Base-by-base conservation (phyloP, 345 rosid genomes). In the Populus tremula region DNA sequence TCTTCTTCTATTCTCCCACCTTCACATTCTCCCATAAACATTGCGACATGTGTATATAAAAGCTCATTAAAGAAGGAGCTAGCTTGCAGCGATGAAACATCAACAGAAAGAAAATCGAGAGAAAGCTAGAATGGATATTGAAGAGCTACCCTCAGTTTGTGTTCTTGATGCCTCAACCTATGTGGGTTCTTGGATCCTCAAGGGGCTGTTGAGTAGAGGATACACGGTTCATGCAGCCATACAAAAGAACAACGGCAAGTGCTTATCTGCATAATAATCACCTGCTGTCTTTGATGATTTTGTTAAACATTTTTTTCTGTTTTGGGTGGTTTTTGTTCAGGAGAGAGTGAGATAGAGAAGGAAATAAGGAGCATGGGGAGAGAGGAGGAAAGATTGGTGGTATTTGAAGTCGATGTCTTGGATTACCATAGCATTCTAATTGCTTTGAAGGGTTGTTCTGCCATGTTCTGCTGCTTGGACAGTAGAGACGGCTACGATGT, bases 91-190 rank as follows among this genome's bases (percentile, higher is more conserved):
- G 1, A 1, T 31, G 33, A 47, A n/a, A 41, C 39, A 9, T 43
- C 23, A 35, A 16, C 53, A 36, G 18, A 29, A 23, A 72, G 36
- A 53, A 25, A 31, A 63, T 56, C 16, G 61, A 49, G 35, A 39
- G 61, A 6, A 4, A 54, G 14, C 2, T 11, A n/a, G 64, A 59
- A 59, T 82, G 92, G 89, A 83, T 76, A 59, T 59, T 9, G 84
- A 78, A 4, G 85, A 83, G 56, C 82, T 79, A 61, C 78, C 88
- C 8, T 14, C 87, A 18, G 91, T 90, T 72, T 94, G 98, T 49
- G 94, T 91, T 83, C 95, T 92, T 43, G 98, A 92, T 82, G 97
- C 98, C 12, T 92, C 98, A 14, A 90, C 91, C 69, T 94, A 90
- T 74, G 92, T 91, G 54, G 97, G 98, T 67, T 94, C 87, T 80